Base-by-base conservation (phyloP, 2,329 filamentous ascomycete species). In the Chaetomium globosum region DNA sequence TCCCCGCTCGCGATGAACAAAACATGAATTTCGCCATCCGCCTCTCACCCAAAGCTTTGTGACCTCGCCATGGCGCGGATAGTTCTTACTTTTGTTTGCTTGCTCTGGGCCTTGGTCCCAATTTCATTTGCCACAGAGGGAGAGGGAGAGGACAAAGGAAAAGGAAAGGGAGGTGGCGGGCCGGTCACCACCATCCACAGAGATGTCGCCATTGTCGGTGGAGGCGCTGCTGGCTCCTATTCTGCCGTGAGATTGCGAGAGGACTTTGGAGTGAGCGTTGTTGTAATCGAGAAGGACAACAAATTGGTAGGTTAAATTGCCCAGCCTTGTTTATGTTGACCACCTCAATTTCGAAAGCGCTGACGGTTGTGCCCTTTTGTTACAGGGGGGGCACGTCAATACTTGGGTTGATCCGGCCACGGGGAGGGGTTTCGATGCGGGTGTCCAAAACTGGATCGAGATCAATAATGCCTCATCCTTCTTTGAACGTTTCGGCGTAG, bases 331-430 rank as follows among this genome's bases (percentile, higher is more conserved):
- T 5, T n/a, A n/a, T n/a, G n/a, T 19, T 43, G 16, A 43, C 16
- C 36, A 19, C 36, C 36, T 9, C 31, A 9, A n/a, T n/a, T 26
- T 10, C 31, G 1, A 13, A 39, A 43, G 39, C 16, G 39, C 39
- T 43, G 39, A 43, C 39, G 13, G 19, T 12, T 48, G 39, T n/a
- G 46, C 23, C 46, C 23, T 23, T 19, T 23, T 12, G 21, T 23
- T 12, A 9, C 46, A 48, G 46, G 46, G 46, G 9, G 46, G 46
- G 7, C 46, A 48, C 21, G 46, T 48, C 21, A 48, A 21, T 48
- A 48, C 46, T 12, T 48, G 46, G 46, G 46, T 48, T 48, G 46
- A 48, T 48, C 46, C 46, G 21, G 46, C 46, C n/a, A 48, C 46
- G 46, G 46, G 46, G 8, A 48, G 46, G 9, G 46, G n/a, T 12